A percentile compares a stretch with the other conserved stretches of the same genome.
Conservation (phyloP, 2,329 filamentous ascomycete genomes). For the Rutstroemia sp. region DNA sequence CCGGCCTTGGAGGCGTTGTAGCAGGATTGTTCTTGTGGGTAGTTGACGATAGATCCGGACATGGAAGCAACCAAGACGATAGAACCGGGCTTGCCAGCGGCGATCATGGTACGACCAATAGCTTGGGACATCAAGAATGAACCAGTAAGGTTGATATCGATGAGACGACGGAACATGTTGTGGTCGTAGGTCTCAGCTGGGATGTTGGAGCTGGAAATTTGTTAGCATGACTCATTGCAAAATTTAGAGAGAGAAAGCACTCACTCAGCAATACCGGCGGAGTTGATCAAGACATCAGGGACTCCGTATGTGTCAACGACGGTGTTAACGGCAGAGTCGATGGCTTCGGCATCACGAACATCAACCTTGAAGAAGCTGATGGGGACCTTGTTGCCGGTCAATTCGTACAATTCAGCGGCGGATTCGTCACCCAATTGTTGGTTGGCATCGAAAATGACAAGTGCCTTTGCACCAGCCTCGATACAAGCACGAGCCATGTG, state of each 20-base stretch:
- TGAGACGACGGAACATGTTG: conserved; percentile 68
- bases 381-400: conserved; percentile 55
- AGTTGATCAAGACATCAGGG: conserved; percentile 71
- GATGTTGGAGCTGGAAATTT: conserved; percentile 57
- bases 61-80: conserved; percentile 74
- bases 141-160: conserved; percentile 77
- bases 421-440: conserved; percentile 65
- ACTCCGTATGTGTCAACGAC: conserved; percentile 60
- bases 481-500: conserved; percentile 72
- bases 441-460: conserved; percentile 72
- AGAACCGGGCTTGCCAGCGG: conserved; percentile 60
- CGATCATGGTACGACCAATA: conserved; percentile 67
- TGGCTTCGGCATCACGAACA: conserved; percentile 63
- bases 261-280: conserved; percentile 69
- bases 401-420: conserved; percentile 60
- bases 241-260: conserved; percentile 17
- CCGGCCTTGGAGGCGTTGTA: conserved; percentile 83
- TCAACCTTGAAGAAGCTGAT: conserved; percentile 75
- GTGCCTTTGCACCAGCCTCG: conserved; percentile 66
- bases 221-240: not conserved
- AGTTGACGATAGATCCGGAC: conserved; percentile 81
- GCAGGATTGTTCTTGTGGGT: conserved; percentile 73
- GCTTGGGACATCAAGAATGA: conserved; percentile 71
- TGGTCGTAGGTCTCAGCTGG: conserved; percentile 71
- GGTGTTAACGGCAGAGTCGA: conserved; percentile 60